phyloP scores from a whole-genome alignment of 2,329 filamentous ascomycete species.

The Aotearoamyces nothofagi region DNA sequence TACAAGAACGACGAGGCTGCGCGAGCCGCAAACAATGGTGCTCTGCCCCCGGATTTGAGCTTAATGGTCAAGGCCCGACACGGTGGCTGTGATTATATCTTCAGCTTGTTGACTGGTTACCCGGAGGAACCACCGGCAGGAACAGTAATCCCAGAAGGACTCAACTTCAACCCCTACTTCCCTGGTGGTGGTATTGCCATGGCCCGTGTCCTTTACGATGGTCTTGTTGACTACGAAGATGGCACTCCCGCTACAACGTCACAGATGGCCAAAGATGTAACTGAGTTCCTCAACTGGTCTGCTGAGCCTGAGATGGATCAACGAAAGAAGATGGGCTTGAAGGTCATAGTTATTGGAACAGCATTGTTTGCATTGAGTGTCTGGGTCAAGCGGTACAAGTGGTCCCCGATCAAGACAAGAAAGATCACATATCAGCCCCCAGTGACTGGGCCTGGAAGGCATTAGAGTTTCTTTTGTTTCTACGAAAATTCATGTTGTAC shows the following conservation, averaged over 20 bases:
- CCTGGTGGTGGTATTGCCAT: slow-evolving; percentile 97
- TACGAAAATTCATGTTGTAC: slow-evolving; percentile 13
- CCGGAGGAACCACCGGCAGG: slow-evolving; percentile 91
- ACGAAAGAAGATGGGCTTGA: slow-evolving; percentile 99
- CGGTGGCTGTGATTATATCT: slow-evolving; percentile 97
- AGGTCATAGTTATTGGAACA: slow-evolving; percentile 71
- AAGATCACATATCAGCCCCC: slow-evolving; percentile 85
- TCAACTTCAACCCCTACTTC: slow-evolving; percentile 99
- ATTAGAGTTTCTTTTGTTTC: slow-evolving; percentile 5
- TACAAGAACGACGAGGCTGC: slow-evolving; percentile 99
- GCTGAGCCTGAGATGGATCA: slow-evolving; percentile 99
- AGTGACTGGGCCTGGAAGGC: slow-evolving; percentile 15
- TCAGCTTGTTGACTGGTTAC: slow-evolving; percentile 91
- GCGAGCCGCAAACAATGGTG: slow-evolving; percentile 95
- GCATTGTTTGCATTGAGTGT: slow-evolving; percentile 76
- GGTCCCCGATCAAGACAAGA: slow-evolving; percentile 87
- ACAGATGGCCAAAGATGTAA: slow-evolving; percentile 99
- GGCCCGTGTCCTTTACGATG: slow-evolving; percentile 96
- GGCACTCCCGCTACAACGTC: slow-evolving; percentile 86
- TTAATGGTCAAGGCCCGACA: slow-evolving; percentile 96
- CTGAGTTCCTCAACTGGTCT: slow-evolving; percentile 98
- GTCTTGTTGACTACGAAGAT: slow-evolving; percentile 95
- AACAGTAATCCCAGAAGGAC: slow-evolving; percentile 66
- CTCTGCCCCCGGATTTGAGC: slow-evolving; percentile 90
- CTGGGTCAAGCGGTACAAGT: slow-evolving; percentile 99